Conservation (phyloP, 106 monocot species). For the Allium cepa region DNA sequence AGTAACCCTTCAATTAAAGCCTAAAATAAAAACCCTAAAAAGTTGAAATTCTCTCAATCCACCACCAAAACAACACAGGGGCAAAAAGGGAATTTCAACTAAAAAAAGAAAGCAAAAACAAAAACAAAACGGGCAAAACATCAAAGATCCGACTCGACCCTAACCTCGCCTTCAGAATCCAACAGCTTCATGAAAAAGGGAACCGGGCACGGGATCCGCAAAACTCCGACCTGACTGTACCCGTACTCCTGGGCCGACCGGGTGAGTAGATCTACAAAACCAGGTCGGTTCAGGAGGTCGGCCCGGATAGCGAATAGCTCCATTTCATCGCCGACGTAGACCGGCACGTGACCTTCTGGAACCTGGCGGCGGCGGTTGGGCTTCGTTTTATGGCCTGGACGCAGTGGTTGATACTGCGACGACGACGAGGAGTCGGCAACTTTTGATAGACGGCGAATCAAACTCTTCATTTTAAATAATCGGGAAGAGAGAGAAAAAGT, state of each 20-base stretch:
- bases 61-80: not conserved
- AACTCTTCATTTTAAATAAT: conserved; percentile 22
- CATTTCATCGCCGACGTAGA: conserved; percentile 72
- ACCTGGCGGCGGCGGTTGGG: not conserved
- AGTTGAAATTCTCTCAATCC: no score
- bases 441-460: conserved; percentile 25
- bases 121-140: not conserved
- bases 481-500: not conserved
- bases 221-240: conserved; percentile 47
- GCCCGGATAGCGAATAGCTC: conserved; percentile 52
- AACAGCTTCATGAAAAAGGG: conserved; percentile 27
- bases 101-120: not conserved
- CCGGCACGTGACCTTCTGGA: conserved; percentile 47
- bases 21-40: no score
- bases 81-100: not conserved
- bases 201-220: conserved; percentile 63
- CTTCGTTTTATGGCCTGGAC: not conserved
- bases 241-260: conserved; percentile 64
- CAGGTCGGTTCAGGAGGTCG: conserved; percentile 38
- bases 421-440: conserved; percentile 16
- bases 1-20: no score
- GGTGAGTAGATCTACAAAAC: conserved; percentile 40
- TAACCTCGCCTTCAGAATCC: conserved; percentile 6
- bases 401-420: conserved; percentile 2
- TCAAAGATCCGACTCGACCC: conserved; percentile 4